Conservation (phyloP, 345 rosid genomes). For the Gossypium raimondii region DNA sequence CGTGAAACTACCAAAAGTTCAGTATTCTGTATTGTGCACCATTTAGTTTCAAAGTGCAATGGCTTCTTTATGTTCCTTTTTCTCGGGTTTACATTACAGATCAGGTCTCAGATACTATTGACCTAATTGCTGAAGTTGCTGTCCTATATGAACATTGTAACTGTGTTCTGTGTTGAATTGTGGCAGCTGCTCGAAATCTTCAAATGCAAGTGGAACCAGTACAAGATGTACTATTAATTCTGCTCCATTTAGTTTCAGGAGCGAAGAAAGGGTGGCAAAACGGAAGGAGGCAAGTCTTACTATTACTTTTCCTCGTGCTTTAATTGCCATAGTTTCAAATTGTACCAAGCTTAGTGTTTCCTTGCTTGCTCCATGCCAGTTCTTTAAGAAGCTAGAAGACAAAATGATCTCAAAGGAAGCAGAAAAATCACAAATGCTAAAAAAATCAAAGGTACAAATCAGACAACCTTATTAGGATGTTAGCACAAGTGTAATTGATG, state of each 20-base stretch:
- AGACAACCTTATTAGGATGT: not conserved
- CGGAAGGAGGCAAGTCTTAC: slow-evolving; percentile 63
- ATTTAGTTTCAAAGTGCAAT: not conserved
- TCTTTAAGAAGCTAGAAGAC: slow-evolving; percentile 65
- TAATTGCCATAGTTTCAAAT: slow-evolving; percentile 9
- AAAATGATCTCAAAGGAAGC: slow-evolving; percentile 34
- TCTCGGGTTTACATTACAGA: not conserved
- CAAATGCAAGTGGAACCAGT: slow-evolving; percentile 39
- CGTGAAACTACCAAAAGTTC: not conserved
- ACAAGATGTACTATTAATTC: slow-evolving; percentile 34
- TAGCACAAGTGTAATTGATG: not conserved
- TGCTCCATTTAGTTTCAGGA: slow-evolving; percentile 67
- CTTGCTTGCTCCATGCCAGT: slow-evolving; percentile 30
- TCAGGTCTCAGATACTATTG: not conserved
- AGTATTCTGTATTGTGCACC: not conserved
- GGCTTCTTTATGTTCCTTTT: not conserved
- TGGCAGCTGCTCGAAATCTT: slow-evolving; percentile 40
- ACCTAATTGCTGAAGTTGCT: not conserved
- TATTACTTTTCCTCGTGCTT: slow-evolving; percentile 2
- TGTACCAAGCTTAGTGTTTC: not conserved
- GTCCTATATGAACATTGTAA: slow-evolving; percentile 14
- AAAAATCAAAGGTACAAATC: slow-evolving; percentile 36
- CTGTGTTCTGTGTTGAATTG: slow-evolving; percentile 7
- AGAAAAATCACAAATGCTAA: slow-evolving; percentile 33
- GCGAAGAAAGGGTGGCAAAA: slow-evolving; percentile 79